phyloP scores from a whole-genome alignment of 345 rosid genomes.

The Aegle marmelos region DNA sequence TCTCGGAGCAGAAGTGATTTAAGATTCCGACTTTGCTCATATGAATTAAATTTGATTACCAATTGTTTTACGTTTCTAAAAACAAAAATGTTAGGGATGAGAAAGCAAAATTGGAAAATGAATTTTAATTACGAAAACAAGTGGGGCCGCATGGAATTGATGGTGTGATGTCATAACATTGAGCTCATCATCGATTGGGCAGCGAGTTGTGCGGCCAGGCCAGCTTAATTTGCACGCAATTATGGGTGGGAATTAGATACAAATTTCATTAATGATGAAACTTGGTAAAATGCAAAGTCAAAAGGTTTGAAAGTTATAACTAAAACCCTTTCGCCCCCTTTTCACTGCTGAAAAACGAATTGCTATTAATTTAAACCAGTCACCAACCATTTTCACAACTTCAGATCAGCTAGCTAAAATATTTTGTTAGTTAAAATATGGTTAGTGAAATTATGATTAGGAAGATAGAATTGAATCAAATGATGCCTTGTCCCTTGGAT shows the following conservation, averaged over 20 bases:
- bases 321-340: not conserved
- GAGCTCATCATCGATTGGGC: not conserved
- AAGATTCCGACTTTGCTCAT: too few relatives aligned
- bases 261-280: not conserved
- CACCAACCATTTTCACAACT: not conserved
- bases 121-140: too few relatives aligned
- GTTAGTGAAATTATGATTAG: not conserved
- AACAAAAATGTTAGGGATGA: not conserved
- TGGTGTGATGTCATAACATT: constrained; percentile 2
- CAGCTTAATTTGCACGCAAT: constrained; percentile 16
- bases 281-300: not conserved
- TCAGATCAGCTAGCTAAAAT: not conserved
- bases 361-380: not conserved
- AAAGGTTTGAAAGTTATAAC: not conserved
- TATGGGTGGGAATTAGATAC: constrained; percentile 3
- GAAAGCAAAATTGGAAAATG: not conserved
- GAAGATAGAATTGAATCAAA: not conserved
- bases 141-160: not conserved
- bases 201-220: not conserved
- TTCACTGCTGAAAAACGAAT: not conserved
- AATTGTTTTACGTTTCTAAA: too few relatives aligned
- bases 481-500: not conserved
- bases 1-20: too few relatives aligned
- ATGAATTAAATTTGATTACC: too few relatives aligned
- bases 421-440: not conserved